Conservation (phyloP, 805 yeast species). For the Blastobotrys robertii region DNA sequence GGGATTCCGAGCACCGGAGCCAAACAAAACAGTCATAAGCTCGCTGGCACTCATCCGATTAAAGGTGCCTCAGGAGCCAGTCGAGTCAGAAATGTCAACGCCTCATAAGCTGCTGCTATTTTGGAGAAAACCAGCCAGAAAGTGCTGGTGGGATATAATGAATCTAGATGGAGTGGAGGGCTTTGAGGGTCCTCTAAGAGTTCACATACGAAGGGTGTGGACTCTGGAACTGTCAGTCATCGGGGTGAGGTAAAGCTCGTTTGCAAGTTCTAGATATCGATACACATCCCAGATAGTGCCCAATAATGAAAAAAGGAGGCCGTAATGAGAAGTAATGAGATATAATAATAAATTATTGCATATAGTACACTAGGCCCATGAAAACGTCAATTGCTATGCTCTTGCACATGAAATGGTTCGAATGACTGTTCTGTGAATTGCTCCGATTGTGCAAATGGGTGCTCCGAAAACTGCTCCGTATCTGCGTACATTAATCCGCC, state of each 20-base stretch:
- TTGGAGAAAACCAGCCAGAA: conserved; percentile 97
- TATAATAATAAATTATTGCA: too few relatives aligned
- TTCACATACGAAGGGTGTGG: conserved; percentile 93
- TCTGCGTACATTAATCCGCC: too few relatives aligned
- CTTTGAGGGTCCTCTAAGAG: conserved; percentile 39
- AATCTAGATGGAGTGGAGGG: conserved; percentile 28
- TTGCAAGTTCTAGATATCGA: too few relatives aligned
- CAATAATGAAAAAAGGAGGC: too few relatives aligned
- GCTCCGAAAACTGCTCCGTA: too few relatives aligned
- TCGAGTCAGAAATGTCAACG: conserved; percentile 19
- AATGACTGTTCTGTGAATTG: too few relatives aligned
- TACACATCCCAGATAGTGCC: too few relatives aligned
- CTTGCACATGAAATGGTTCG: too few relatives aligned
- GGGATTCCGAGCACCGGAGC: conserved; percentile 88
- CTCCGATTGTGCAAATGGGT: too few relatives aligned
- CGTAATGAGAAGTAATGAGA: too few relatives aligned
- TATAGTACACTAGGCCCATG: too few relatives aligned
- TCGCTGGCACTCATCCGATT: conserved; percentile 65
- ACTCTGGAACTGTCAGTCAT: conserved; percentile 85
- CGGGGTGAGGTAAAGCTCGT: conserved; percentile 40
- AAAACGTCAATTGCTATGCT: too few relatives aligned
- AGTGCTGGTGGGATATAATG: conserved; percentile 87
- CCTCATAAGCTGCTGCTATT: conserved; percentile 65
- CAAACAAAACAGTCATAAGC: conserved; percentile 75
- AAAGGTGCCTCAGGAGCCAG: conserved; percentile 1